Evolutionary conservation across 176 grass and related monocot genomes (phyloP).

Genomic region (Luzula sylvatica): DNA sequence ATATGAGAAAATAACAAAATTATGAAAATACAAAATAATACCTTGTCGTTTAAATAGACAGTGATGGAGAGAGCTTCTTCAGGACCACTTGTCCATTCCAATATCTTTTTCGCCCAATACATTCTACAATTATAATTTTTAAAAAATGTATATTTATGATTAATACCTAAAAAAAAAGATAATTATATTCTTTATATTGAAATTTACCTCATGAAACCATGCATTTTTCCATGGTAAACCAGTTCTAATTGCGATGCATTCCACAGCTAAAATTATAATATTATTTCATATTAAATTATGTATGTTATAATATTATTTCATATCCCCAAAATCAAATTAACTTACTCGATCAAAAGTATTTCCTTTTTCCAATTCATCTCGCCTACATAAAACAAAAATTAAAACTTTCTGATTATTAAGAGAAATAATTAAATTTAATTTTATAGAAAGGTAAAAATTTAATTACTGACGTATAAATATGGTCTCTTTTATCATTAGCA

Average conservation of each 20-base stretch:
- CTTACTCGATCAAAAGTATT: conserved; percentile 80
- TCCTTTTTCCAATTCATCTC: conserved; percentile 78
- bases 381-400: conserved; percentile 40
- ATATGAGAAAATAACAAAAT: conserved; percentile 6
- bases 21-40: conserved; percentile 24
- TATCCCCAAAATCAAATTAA: conserved; percentile 2
- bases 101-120: conserved; percentile 98
- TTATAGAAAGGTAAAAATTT: neutral
- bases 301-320: conserved; percentile 3
- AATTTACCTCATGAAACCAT: conserved; percentile 93
- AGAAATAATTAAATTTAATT: neutral
- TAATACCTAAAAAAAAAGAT: neutral
- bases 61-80: conserved; percentile 80
- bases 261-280: conserved; percentile 53
- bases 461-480: conserved; percentile 65
- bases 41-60: conserved; percentile 92
- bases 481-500: conserved; percentile 63
- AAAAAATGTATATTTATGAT: neutral
- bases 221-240: conserved; percentile 89
- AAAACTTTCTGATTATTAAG: neutral
- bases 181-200: neutral
- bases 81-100: conserved; percentile 82
- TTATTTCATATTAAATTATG: neutral
- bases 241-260: conserved; percentile 97
- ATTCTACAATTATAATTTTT: conserved; percentile 41